Evolutionary conservation across 768 basidiomycete genomes (phyloP).

Genomic region (Infundibulicybe gibba): DNA sequence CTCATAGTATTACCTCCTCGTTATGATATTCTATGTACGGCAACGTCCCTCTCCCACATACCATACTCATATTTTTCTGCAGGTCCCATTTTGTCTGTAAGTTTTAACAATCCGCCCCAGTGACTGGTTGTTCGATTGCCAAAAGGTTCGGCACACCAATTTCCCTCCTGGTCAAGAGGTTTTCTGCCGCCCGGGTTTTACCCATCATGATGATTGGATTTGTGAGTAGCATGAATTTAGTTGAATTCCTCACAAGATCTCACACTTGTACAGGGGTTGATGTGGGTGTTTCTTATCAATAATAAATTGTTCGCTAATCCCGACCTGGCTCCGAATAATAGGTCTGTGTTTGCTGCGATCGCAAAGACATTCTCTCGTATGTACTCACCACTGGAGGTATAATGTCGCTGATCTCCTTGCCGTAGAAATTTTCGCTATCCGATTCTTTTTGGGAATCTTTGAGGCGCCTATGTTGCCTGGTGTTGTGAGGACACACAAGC

Average conservation of each 20-base stretch:
- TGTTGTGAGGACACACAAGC: constrained; percentile 13
- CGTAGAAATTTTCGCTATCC: constrained; percentile 41
- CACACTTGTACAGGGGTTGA: constrained; percentile 28
- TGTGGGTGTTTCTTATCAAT: constrained; percentile 29
- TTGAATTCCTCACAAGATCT: neutral
- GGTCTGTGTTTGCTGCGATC: constrained; percentile 41
- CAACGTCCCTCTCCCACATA: neutral
- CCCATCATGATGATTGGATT: constrained; percentile 50
- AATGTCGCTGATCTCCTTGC: neutral
- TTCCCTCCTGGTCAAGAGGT: constrained; percentile 44
- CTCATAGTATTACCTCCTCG: constrained; percentile 41
- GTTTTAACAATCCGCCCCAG: constrained; percentile 1
- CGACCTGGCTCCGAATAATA: constrained; percentile 7
- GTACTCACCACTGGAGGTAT: neutral
- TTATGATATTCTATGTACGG: constrained; percentile 44
- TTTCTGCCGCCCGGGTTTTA: constrained; percentile 41
- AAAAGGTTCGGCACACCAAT: constrained; percentile 45
- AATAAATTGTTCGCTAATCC: neutral
- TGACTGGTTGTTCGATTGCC: neutral
- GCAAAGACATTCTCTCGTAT: constrained; percentile 44
- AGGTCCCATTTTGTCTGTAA: constrained; percentile 46
- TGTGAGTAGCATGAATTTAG: constrained; percentile 22
- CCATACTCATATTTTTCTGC: neutral
- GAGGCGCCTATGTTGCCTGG: constrained; percentile 48
- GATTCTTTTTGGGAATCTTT: constrained; percentile 48